These are phyloP conservation scores for Populus tremula DNA, from an alignment of 345 rosid genomes.

Conservation along the genomic window DNA sequence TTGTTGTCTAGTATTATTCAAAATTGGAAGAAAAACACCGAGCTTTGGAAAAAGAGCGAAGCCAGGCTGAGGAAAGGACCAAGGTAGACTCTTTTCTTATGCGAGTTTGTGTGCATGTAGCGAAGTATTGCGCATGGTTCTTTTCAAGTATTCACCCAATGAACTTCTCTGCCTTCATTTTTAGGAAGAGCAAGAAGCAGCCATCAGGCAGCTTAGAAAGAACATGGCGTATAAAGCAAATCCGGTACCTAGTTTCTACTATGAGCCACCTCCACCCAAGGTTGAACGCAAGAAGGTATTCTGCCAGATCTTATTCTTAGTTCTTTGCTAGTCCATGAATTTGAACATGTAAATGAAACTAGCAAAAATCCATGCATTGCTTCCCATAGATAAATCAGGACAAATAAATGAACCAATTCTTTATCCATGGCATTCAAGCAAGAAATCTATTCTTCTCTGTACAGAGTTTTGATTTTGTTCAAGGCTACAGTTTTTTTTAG, in stretches of 20 bases:
- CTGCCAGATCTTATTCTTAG: not conserved
- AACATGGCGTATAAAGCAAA: conserved; percentile 76
- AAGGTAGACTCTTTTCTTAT: conserved; percentile 43
- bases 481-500: not conserved
- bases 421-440: not conserved
- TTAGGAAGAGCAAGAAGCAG: conserved; percentile 98
- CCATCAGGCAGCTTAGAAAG: conserved; percentile 83
- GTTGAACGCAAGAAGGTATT: conserved; percentile 81
- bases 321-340: conserved; percentile 1
- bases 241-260: conserved; percentile 91
- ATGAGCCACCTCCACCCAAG: conserved; percentile 85
- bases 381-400: not conserved
- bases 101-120: not conserved
- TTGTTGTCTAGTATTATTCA: conserved; percentile 56
- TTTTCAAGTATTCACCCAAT: not conserved
- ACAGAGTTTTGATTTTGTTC: not conserved
- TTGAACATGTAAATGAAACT: not conserved
- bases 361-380: not conserved
- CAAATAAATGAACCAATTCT: not conserved
- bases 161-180: conserved; percentile 5
- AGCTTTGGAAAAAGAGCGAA: conserved; percentile 76
- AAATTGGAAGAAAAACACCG: conserved; percentile 81
- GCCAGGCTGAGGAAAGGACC: conserved; percentile 66
- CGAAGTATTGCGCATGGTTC: not conserved
- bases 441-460: not conserved